A percentile compares a stretch with the other conserved stretches of the same genome.
Conservation (phyloP, 164 flowering plant genomes). For the Nelumbo lutea region DNA sequence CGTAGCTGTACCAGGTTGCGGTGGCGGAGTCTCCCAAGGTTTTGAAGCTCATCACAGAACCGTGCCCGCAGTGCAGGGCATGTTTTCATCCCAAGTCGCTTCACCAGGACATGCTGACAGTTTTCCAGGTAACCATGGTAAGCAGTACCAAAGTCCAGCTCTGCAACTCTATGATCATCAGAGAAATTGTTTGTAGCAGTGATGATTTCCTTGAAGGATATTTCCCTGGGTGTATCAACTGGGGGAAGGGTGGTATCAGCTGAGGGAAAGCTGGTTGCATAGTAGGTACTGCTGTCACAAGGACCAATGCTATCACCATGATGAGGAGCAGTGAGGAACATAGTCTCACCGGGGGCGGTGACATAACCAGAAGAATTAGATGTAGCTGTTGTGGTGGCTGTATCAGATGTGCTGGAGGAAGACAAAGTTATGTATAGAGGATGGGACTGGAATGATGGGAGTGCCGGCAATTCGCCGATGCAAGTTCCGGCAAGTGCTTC, state of each 20-base stretch:
- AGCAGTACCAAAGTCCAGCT: conserved; percentile 63
- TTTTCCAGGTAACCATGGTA: conserved; percentile 13
- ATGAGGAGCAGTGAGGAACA: conserved; percentile 58
- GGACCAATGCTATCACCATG: conserved; percentile 2
- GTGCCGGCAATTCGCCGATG: conserved; percentile 46
- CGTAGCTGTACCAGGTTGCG: conserved; percentile 83
- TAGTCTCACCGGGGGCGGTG: conserved; percentile 50
- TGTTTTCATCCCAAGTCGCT: conserved; percentile 86
- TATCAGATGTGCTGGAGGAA: conserved; percentile 32
- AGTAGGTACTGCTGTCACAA: conserved; percentile 5
- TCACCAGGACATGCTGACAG: conserved; percentile 50
- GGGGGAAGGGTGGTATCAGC: conserved; percentile 41
- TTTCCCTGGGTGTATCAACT: conserved; percentile 69
- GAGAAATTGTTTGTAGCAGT: conserved; percentile 76
- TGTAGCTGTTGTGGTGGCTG: conserved; percentile 18
- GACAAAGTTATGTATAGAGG: conserved; percentile 72
- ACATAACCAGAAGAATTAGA: conserved; percentile 33
- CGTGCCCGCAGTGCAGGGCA: conserved; percentile 80
- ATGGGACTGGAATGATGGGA: conserved; percentile 64
- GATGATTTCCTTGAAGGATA: conserved; percentile 64
- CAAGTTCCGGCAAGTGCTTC: conserved; percentile 57
- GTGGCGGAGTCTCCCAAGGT: conserved; percentile 71
- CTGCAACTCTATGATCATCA: conserved; percentile 62
- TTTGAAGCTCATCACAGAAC: conserved; percentile 72
- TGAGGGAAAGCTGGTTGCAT: conserved; percentile 19